These are phyloP conservation scores for Ambrosiella xylebori DNA, from an alignment of 2,329 filamentous ascomycete species.

Conservation along the genomic window DNA sequence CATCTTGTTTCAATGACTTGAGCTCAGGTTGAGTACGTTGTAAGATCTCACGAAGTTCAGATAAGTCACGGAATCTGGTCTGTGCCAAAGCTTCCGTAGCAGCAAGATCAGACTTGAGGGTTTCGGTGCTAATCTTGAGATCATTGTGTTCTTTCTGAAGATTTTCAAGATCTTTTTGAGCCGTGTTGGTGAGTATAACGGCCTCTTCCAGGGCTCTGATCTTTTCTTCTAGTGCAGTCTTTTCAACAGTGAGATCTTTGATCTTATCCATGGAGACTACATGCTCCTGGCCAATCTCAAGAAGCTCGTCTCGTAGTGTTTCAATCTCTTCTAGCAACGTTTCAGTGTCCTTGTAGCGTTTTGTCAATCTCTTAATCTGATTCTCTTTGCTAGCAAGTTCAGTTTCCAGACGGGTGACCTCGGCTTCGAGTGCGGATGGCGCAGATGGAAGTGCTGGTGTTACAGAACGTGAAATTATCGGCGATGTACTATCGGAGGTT, in stretches of 20 bases:
- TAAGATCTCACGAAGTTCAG: constrained; percentile 60
- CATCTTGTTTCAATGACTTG: constrained; percentile 59
- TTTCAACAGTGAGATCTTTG: constrained; percentile 41
- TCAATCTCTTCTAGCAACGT: constrained; percentile 75
- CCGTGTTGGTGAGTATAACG: constrained; percentile 22
- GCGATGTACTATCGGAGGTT: constrained; percentile 13
- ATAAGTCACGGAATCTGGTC: constrained; percentile 72
- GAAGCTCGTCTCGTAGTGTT: constrained; percentile 59
- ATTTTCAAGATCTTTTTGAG: constrained; percentile 12
- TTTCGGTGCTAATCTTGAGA: constrained; percentile 50
- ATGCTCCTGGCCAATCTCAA: constrained; percentile 65
- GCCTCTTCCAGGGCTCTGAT: constrained; percentile 57
- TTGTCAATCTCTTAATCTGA: constrained; percentile 53
- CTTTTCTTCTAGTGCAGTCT: constrained; percentile 27
- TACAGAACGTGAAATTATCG: constrained; percentile 1
- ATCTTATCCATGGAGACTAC: constrained; percentile 66
- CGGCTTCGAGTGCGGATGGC: constrained; percentile 27
- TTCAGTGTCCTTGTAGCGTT: constrained; percentile 58
- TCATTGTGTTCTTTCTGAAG: constrained; percentile 39
- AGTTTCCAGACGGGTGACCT: constrained; percentile 33
- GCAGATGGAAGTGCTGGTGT: constrained; percentile 8
- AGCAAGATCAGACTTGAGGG: constrained; percentile 65
- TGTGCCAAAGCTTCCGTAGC: constrained; percentile 77
- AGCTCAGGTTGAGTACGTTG: constrained; percentile 79
- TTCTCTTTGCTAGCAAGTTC: constrained; percentile 48